Evolutionary conservation across 2,329 filamentous ascomycete species (phyloP).

Genomic region (Cryphonectria japonica): DNA sequence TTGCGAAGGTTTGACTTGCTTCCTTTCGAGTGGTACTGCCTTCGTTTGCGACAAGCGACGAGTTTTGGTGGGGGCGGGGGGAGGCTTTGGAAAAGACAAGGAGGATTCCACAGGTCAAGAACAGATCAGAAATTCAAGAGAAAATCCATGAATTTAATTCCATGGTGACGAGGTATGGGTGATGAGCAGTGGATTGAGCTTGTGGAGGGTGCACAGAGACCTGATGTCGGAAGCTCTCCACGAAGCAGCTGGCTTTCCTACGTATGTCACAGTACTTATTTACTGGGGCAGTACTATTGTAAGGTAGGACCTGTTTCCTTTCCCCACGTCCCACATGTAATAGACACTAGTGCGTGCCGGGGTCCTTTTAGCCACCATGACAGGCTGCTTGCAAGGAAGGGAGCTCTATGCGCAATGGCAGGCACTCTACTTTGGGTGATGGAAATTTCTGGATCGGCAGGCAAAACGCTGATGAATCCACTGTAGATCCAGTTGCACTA

Average conservation of each 20-base stretch:
- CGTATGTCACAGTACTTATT: not conserved
- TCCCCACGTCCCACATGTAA: conserved; percentile 12
- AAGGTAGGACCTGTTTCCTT: not conserved
- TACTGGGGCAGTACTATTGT: not conserved
- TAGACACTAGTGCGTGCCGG: not conserved
- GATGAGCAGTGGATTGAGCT: not conserved
- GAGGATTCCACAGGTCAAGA: not conserved
- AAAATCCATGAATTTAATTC: not conserved
- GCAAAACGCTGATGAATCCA: conserved; percentile 16
- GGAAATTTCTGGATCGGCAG: conserved; percentile 18
- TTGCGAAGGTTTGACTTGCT: not conserved
- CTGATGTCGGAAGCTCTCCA: not conserved
- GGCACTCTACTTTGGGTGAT: not conserved
- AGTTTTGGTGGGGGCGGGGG: not conserved
- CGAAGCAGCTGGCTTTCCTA: not conserved
- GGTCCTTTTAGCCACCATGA: not conserved
- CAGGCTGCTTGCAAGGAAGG: conserved; percentile 8
- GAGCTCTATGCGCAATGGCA: not conserved
- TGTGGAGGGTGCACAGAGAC: not conserved
- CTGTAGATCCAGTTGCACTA: conserved; percentile 5
- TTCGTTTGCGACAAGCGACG: not conserved
- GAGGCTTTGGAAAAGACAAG: not conserved
- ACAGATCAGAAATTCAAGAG: too few relatives aligned
- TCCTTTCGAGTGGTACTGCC: not conserved
- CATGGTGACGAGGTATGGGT: not conserved